Conservation (phyloP, 768 basidiomycete genomes). For the Trametes cubensis region DNA sequence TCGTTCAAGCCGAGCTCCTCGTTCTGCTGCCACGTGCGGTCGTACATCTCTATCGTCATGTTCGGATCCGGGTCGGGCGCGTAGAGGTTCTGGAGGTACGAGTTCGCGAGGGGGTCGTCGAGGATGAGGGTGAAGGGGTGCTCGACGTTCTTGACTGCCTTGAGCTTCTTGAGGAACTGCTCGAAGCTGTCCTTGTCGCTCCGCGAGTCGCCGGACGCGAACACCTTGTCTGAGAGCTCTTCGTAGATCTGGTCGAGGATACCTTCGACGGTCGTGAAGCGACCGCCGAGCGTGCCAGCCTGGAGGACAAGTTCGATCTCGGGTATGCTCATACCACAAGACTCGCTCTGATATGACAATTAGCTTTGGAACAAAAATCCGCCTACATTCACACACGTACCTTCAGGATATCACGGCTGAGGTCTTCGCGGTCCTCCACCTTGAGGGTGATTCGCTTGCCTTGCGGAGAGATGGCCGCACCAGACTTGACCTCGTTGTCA, state of each 20-base stretch:
- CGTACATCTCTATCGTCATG: conserved; percentile 82
- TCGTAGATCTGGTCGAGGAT: conserved; percentile 94
- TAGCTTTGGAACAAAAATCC: too few relatives aligned
- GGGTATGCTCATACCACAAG: conserved; percentile 84
- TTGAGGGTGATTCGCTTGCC: conserved; percentile 88
- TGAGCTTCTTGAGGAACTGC: conserved; percentile 73
- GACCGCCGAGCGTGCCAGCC: conserved; percentile 92
- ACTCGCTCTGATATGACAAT: conserved; percentile 71
- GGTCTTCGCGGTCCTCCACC: conserved; percentile 90
- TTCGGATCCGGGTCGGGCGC: conserved; percentile 97
- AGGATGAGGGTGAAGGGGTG: conserved; percentile 89
- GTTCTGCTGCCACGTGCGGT: conserved; percentile 87
- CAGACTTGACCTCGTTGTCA: conserved; percentile 97
- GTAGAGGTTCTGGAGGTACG: conserved; percentile 95
- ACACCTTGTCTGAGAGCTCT: conserved; percentile 87
- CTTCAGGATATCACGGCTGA: conserved; percentile 93
- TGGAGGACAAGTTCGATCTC: conserved; percentile 93
- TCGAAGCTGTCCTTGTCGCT: conserved; percentile 64
- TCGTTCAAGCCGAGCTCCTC: conserved; percentile 93
- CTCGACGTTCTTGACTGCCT: conserved; percentile 78
- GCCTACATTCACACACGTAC: conserved; percentile 43
- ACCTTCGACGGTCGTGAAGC: conserved; percentile 97
- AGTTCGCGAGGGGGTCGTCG: conserved; percentile 95
- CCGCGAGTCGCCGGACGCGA: conserved; percentile 71
- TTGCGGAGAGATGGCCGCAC: conserved; percentile 82